Percentiles rank a stretch among this genome's conserved stretches.
Evolutionary conservation across 148 eudicot species (phyloP).

Genomic region (Cornus suecica): DNA sequence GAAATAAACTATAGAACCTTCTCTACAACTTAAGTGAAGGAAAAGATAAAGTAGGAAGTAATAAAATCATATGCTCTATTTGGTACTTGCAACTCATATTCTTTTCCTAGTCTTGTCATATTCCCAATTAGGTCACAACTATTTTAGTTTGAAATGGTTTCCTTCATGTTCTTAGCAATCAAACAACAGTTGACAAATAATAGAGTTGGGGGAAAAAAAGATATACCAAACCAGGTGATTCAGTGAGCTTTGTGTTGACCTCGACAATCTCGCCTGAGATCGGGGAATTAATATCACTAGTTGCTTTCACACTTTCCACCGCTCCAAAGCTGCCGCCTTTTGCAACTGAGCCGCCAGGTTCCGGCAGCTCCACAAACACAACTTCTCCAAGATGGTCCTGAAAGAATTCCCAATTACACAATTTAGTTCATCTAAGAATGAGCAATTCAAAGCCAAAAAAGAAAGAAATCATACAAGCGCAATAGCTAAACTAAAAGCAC

Average conservation of each 20-base stretch:
- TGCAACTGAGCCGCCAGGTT: conserved; percentile 43
- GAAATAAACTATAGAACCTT: no score
- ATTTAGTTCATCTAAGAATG: neutral
- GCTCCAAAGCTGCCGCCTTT: conserved; percentile 72
- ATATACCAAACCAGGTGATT: conserved; percentile 84
- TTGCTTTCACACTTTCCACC: conserved; percentile 94
- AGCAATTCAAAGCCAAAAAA: neutral
- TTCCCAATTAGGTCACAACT: neutral
- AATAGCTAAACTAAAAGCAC: no score
- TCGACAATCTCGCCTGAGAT: conserved; percentile 85
- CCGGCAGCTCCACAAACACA: conserved; percentile 93
- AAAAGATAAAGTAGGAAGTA: no score
- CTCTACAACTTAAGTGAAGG: neutral
- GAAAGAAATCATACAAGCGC: neutral
- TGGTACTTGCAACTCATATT: neutral
- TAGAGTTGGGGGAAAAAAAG: neutral
- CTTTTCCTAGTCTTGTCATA: neutral
- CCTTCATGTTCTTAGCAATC: neutral
- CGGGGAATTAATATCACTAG: conserved; percentile 85
- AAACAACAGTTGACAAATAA: neutral
- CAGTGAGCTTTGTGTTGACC: conserved; percentile 73
- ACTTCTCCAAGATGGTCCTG: conserved; percentile 92
- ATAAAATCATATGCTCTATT: no score
- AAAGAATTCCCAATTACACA: neutral
- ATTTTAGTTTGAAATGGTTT: neutral